These are phyloP conservation scores for Claviceps spartinae DNA, from an alignment of 2,329 filamentous ascomycete species.

Conservation along the genomic window DNA sequence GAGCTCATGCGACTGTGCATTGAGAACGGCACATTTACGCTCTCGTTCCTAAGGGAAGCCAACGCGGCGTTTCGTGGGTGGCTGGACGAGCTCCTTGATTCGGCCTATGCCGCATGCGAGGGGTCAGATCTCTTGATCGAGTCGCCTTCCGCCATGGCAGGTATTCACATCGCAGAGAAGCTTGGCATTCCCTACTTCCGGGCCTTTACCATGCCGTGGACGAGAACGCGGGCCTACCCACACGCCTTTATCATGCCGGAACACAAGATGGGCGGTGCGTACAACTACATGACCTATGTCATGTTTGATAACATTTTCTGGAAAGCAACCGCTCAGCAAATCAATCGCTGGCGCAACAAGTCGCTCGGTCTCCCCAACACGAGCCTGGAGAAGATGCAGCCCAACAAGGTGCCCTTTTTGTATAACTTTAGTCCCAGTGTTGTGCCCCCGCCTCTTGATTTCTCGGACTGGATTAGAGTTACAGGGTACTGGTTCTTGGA, in stretches of 20 bases:
- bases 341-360: slow-evolving; percentile 85
- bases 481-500: slow-evolving; percentile 98
- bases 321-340: slow-evolving; percentile 79
- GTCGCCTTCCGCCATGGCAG: slow-evolving; percentile 91
- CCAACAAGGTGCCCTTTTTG: slow-evolving; percentile 93
- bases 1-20: slow-evolving; percentile 95
- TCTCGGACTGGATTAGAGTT: slow-evolving; percentile 92
- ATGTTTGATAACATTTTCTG: slow-evolving; percentile 97
- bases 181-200: slow-evolving; percentile 90
- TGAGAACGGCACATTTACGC: slow-evolving; percentile 93
- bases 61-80: slow-evolving; percentile 83
- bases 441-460: slow-evolving; percentile 88
- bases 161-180: slow-evolving; percentile 93
- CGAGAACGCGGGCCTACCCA: slow-evolving; percentile 84
- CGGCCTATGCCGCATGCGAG: slow-evolving; percentile 73
- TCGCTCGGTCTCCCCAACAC: slow-evolving; percentile 68
- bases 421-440: slow-evolving; percentile 96
- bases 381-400: slow-evolving; percentile 77
- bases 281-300: slow-evolving; percentile 90
- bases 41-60: slow-evolving; percentile 77
- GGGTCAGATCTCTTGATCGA: slow-evolving; percentile 85
- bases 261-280: slow-evolving; percentile 85
- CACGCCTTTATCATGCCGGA: slow-evolving; percentile 92
- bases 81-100: slow-evolving; percentile 77
- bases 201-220: slow-evolving; percentile 98